phyloP scores from a whole-genome alignment of 768 basidiomycete species.

The Kwoniella shandongensis region DNA sequence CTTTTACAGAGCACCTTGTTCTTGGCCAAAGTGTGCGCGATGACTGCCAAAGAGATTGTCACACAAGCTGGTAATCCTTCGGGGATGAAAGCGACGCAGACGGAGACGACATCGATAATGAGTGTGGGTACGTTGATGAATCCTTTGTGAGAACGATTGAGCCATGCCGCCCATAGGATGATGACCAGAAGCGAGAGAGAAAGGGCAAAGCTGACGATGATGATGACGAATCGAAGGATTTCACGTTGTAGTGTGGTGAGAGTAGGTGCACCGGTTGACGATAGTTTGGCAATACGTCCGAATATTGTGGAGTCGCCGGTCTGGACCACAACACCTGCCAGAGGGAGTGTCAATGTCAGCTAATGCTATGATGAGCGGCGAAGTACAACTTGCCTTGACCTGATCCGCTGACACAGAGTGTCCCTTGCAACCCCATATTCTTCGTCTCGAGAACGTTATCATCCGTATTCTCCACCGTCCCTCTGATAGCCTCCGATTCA shows the following conservation, averaged over 20 bases:
- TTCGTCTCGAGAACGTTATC: slow-evolving; percentile 59
- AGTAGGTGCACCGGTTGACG: slow-evolving; percentile 55
- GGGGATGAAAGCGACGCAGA: slow-evolving; percentile 60
- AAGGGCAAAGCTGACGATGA: slow-evolving; percentile 59
- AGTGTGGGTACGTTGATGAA: slow-evolving; percentile 60
- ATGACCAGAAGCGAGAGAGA: slow-evolving; percentile 59
- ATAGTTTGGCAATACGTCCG: slow-evolving; percentile 63
- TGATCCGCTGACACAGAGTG: slow-evolving; percentile 44
- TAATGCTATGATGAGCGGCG: not conserved
- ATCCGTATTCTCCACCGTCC: slow-evolving; percentile 56
- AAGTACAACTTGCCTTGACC: slow-evolving; percentile 28
- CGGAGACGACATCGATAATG: slow-evolving; percentile 63
- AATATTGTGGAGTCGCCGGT: slow-evolving; percentile 49
- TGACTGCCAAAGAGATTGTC: slow-evolving; percentile 43
- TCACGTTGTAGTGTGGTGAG: slow-evolving; percentile 62
- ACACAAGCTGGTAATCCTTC: slow-evolving; percentile 54
- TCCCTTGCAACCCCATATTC: slow-evolving; percentile 62
- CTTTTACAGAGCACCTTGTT: slow-evolving; percentile 63
- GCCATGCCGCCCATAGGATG: slow-evolving; percentile 58
- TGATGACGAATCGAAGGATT: slow-evolving; percentile 61
- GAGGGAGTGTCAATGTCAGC: no score
- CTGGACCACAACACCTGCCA: slow-evolving; percentile 42
- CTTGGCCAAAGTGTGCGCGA: slow-evolving; percentile 59
- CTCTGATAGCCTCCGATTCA: slow-evolving; percentile 55
- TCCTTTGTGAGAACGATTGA: slow-evolving; percentile 46